phyloP scores from a whole-genome alignment of 2,329 filamentous ascomycete genomes.

The Colletotrichum truncatum region DNA sequence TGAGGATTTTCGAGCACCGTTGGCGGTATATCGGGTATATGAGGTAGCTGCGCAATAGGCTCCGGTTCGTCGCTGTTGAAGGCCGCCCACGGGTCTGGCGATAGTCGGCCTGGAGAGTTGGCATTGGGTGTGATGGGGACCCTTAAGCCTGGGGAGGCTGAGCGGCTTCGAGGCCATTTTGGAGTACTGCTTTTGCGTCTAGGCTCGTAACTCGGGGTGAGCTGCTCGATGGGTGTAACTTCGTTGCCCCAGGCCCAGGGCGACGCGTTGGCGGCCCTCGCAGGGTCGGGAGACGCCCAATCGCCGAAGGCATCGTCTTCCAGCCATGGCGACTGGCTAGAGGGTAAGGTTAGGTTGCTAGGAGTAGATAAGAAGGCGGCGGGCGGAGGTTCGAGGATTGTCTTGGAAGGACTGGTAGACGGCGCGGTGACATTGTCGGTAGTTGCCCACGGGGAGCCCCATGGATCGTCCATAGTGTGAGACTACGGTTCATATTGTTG shows the following conservation, averaged over 20 bases:
- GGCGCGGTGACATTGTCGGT: conserved; percentile 41
- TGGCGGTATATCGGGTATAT: conserved; percentile 31
- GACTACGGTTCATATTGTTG: conserved; percentile 26
- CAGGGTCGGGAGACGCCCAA: conserved; percentile 45
- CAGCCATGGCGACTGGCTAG: conserved; percentile 51
- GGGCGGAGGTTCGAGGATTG: conserved; percentile 51
- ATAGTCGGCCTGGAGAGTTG: conserved; percentile 44
- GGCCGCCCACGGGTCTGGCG: conserved; percentile 53
- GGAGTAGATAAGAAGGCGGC: conserved; percentile 50
- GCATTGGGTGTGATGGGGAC: conserved; percentile 41
- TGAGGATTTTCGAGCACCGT: conserved; percentile 13
- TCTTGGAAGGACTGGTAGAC: conserved; percentile 40
- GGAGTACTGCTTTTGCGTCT: conserved; percentile 47
- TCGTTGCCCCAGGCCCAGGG: conserved; percentile 26
- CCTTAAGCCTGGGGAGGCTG: conserved; percentile 44
- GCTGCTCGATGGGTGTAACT: conserved; percentile 29
- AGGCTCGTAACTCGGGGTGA: conserved; percentile 41
- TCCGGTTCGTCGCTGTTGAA: conserved; percentile 32
- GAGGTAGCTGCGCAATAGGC: conserved; percentile 29
- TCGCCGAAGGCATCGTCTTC: conserved; percentile 48
- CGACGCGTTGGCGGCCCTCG: conserved; percentile 30
- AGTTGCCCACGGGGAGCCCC: conserved; percentile 68
- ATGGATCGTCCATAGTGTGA: conserved; percentile 67
- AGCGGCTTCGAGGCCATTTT: conserved; percentile 50
- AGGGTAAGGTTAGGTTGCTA: conserved; percentile 34